Percentiles rank a stretch among this genome's conserved stretches.
Conservation (phyloP, 2,329 filamentous ascomycete species). For the Hypocrella siamensis region DNA sequence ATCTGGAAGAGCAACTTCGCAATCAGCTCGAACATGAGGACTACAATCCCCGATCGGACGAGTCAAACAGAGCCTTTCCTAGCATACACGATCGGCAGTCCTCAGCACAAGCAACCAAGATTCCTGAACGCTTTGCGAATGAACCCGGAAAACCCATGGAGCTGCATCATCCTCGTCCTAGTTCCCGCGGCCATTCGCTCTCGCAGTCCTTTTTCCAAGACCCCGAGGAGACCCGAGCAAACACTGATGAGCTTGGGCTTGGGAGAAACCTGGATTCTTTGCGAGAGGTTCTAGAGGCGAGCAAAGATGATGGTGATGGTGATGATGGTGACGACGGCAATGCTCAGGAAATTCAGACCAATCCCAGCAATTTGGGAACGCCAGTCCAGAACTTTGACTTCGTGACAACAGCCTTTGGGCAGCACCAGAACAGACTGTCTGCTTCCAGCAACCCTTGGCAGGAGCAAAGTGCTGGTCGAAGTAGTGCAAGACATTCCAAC, state of each 20-base stretch:
- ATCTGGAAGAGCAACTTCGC: constrained; percentile 64
- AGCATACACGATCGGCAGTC: constrained; percentile 24
- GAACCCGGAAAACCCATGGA: constrained; percentile 38
- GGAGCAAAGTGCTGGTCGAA: constrained; percentile 26
- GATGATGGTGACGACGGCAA: constrained; percentile 34
- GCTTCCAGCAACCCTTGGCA: constrained; percentile 48
- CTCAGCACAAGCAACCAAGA: constrained; percentile 34
- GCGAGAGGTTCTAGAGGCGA: constrained; percentile 22
- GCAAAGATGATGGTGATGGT: constrained; percentile 31
- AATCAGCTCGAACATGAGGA: constrained; percentile 67
- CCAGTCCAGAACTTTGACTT: constrained; percentile 38
- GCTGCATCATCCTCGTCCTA: constrained; percentile 58
- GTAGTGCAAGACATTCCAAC: constrained; percentile 23
- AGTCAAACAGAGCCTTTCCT: constrained; percentile 10
- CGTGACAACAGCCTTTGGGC: constrained; percentile 21
- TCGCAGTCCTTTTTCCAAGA: constrained; percentile 51
- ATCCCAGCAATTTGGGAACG: constrained; percentile 56
- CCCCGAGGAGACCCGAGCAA: constrained; percentile 28
- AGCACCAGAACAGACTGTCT: constrained; percentile 40
- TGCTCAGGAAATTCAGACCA: constrained; percentile 54
- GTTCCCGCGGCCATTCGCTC: constrained; percentile 56
- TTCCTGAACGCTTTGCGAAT: constrained; percentile 34
- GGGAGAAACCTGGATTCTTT: constrained; percentile 13
- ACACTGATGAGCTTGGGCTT: constrained; percentile 19
- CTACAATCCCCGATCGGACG: constrained; percentile 43